Evolutionary conservation across 305 asterid species (phyloP), one percentile per base, ranked within the genome.

Genomic region (Coffea humblotiana): DNA sequence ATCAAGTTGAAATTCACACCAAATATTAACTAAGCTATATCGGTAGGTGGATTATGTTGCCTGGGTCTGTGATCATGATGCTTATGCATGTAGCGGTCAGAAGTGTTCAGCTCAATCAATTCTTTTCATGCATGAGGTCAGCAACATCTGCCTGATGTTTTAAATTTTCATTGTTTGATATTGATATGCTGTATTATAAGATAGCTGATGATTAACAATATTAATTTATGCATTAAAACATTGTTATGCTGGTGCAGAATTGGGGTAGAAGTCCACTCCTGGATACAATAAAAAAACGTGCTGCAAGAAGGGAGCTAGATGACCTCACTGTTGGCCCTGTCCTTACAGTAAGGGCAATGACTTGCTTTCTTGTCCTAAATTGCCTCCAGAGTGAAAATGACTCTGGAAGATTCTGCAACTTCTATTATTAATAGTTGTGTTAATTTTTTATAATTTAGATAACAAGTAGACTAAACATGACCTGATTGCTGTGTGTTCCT

Each of bases 41-140:
- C 65, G 61, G 29, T 82, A 94, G 99, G 95, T 90, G 81, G 97
- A 94, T 78, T 94, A 94, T 76, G 90, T 92, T 81, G 94, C 99
- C 18, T 95, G 98, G 99, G 99, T 95, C 49, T 94, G 98, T 82
- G 99, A 95, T 88, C 99, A 94, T 89, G 99, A 95, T 74, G 99
- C 97, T 21, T 95, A 92, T 81, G 99, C 99, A 25, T 95, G 99
- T 74, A 95, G 97, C 49, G 99, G 99, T 64, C 99, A 94, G 84
- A 95, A 95, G 84, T 95, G 99, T 86, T 95, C 99, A 1, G 98
- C 98, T 32, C 98, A 95, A 73, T 95, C 99, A 18, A 84, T 95
- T 76, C 80, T 95, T 47, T 95, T 95, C 83, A 87, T 94, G 89
- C 96, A 95, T 23, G 98, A 92, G 91, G 99, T 94, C 51, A 49